Percentiles rank a stretch among this genome's conserved stretches.
These are phyloP conservation scores for Brettanomyces anomalus DNA, from an alignment of 805 yeast genomes.

Conservation along the genomic window DNA sequence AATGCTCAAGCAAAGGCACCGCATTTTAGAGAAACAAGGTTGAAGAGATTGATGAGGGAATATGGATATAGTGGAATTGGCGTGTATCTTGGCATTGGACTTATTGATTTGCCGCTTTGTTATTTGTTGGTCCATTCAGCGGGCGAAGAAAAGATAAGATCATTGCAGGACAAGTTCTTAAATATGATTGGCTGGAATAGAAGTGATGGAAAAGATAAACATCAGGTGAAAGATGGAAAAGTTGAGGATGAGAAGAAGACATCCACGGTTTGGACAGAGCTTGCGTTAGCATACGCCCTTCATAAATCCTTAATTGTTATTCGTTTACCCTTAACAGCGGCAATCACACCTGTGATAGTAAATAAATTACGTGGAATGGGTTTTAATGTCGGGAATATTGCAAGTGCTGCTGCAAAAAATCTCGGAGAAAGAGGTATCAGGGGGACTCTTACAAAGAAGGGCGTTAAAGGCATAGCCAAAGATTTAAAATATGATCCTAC, in stretches of 20 bases:
- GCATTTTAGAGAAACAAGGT: constrained; percentile 31
- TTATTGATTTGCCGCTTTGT: constrained; percentile 76
- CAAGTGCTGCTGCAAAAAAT: constrained; percentile 25
- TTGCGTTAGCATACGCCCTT: constrained; percentile 84
- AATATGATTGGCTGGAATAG: constrained; percentile 42
- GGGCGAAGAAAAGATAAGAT: constrained; percentile 75
- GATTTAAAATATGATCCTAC: constrained; percentile 25
- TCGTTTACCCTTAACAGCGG: constrained; percentile 85
- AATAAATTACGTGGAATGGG: constrained; percentile 63
- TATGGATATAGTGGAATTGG: constrained; percentile 91
- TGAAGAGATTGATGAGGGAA: constrained; percentile 63
- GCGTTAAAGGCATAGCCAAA: constrained; percentile 14
- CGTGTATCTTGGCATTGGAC: constrained; percentile 66
- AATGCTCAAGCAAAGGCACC: constrained; percentile 1
- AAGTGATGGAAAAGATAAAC: background rate
- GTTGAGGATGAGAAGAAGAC: constrained; percentile 5
- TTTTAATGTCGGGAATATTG: constrained; percentile 56
- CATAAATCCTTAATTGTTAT: constrained; percentile 82
- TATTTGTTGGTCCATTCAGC: constrained; percentile 74
- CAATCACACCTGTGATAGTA: constrained; percentile 79
- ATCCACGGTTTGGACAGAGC: constrained; percentile 63
- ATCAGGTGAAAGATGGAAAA: constrained; percentile 1
- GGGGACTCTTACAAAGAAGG: constrained; percentile 16
- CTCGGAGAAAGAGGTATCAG: constrained; percentile 19
- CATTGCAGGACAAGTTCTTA: constrained; percentile 53